Base-by-base conservation (phyloP, 169 alveolate genomes). In the Theileria parva region DNA sequence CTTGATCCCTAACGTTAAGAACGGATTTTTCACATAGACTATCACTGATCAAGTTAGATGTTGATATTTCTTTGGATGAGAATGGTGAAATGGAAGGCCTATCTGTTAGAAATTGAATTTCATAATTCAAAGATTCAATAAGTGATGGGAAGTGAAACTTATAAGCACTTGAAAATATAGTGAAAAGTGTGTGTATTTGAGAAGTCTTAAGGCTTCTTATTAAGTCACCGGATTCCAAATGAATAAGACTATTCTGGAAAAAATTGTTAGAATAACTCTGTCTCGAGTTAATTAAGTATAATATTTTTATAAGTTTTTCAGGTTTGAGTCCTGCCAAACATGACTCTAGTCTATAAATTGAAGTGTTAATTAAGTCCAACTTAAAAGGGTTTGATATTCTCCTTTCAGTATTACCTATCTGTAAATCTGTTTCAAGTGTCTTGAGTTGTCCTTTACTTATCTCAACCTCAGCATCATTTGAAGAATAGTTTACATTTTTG, bases 251-350 rank as follows among this genome's bases (percentile, higher is more conserved):
- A n/a, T 37, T 61, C 7, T 81, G 71, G 51, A 74, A 76, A 48
- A 71, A 66, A 21, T 8, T 34, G 61, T 39, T 37, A 23, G 17
- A 19, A 55, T 77, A 83, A 25, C 60, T 13, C 27, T 64, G 34
- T 30, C 81, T 65, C 4, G 80, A 51, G 9, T 37, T 23, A 15
- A 61, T 71, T 48, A 83, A 66, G 60, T 83, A 83, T 30, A 83
- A 19, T 32, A 83, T 57, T 32, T 83, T 83, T 19, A 69, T 28
- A 1, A 75, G 67, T 32, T 83, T 83, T 25, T 83, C 89, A 21
- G 70, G 57, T 51, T 59, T 83, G 2, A 83, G 76, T 39, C 74
- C 78, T 9, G 27, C 37, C 59, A 83, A 75, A 63, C 59, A 17
- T 0, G 75, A 50, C n/a, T 17, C 64, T 50, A 83, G 19, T 25